phyloP scores from a whole-genome alignment of 1,284 basidiomycete species.

The Melampsora americana region DNA sequence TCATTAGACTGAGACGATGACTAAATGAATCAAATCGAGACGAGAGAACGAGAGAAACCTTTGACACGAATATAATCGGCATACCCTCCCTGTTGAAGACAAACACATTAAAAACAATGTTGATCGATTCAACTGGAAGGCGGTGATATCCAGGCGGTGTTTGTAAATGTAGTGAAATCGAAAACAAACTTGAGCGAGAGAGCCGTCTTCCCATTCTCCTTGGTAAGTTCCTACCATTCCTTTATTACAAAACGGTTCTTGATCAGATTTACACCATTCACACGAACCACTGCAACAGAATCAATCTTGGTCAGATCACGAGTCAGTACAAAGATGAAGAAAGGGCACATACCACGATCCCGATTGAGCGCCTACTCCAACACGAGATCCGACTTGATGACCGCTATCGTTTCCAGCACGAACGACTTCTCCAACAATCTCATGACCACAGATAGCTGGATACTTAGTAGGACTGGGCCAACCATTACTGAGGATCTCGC shows the following conservation, averaged over 20 bases:
- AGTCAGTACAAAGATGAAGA: not conserved
- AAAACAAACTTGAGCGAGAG: constrained; percentile 19
- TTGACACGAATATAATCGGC: constrained; percentile 41
- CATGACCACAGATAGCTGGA: constrained; percentile 36
- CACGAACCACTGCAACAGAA: constrained; percentile 20
- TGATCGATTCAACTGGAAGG: too few species aligned
- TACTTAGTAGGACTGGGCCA: constrained; percentile 35
- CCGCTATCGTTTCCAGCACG: constrained; percentile 26
- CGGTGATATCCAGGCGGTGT: not conserved
- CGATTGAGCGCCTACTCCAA: constrained; percentile 34
- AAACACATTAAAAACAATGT: not conserved
- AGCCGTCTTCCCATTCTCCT: constrained; percentile 30
- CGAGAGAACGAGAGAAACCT: not conserved
- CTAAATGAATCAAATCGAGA: not conserved
- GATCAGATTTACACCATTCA: constrained; percentile 16
- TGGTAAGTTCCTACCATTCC: constrained; percentile 39
- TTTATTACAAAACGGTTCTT: constrained; percentile 19
- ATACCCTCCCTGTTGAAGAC: constrained; percentile 18
- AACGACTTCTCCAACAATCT: constrained; percentile 35
- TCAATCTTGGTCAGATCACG: not conserved
- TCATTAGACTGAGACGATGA: not conserved
- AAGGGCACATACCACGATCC: constrained; percentile 25
- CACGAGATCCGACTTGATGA: constrained; percentile 15
- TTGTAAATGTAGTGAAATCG: not conserved
- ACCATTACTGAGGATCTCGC: constrained; percentile 9